Percentiles rank a stretch among this genome's conserved stretches.
Conservation (phyloP, 2,329 filamentous ascomycete genomes). For the Epichloe baconii region DNA sequence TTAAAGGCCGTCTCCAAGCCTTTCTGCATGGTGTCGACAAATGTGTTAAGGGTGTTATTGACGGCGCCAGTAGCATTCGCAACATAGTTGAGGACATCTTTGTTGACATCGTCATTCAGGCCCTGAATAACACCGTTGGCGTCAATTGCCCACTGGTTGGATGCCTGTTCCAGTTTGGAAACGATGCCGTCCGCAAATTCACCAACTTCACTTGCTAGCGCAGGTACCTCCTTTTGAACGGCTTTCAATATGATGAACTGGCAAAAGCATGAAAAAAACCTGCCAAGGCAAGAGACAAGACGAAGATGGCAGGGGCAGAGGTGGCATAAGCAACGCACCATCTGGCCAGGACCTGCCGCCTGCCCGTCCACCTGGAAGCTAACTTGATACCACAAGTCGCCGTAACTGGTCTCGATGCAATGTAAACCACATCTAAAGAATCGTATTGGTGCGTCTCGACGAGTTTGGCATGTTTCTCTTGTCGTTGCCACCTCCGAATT, state of each 20-base stretch:
- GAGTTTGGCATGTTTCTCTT: slow-evolving; percentile 55
- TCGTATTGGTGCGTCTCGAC: slow-evolving; percentile 57
- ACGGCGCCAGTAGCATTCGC: slow-evolving; percentile 69
- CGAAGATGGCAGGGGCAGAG: slow-evolving; percentile 70
- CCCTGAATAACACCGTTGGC: slow-evolving; percentile 61
- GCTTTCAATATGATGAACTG: slow-evolving; percentile 65
- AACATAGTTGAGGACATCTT: slow-evolving; percentile 77
- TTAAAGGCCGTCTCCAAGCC: slow-evolving; percentile 69
- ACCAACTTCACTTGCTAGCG: slow-evolving; percentile 59
- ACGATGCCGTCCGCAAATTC: slow-evolving; percentile 71
- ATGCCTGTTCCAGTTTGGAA: slow-evolving; percentile 56
- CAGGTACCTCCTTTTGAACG: slow-evolving; percentile 64
- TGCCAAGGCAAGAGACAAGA: slow-evolving; percentile 69
- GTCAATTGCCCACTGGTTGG: slow-evolving; percentile 60
- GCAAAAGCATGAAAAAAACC: slow-evolving; percentile 74
- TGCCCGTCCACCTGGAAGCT: slow-evolving; percentile 49
- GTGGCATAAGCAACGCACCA: slow-evolving; percentile 87
- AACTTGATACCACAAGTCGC: slow-evolving; percentile 58
- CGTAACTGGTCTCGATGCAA: slow-evolving; percentile 69
- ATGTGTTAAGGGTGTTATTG: slow-evolving; percentile 73
- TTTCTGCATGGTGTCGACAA: slow-evolving; percentile 63
- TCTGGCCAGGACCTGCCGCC: slow-evolving; percentile 59
- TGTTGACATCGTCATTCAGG: slow-evolving; percentile 67
- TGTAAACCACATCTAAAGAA: slow-evolving; percentile 77
- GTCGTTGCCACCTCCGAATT: slow-evolving; percentile 60